These are phyloP conservation scores for Sporisorium reilianum DNA, from an alignment of 1,284 basidiomycete species.

Conservation along the genomic window DNA sequence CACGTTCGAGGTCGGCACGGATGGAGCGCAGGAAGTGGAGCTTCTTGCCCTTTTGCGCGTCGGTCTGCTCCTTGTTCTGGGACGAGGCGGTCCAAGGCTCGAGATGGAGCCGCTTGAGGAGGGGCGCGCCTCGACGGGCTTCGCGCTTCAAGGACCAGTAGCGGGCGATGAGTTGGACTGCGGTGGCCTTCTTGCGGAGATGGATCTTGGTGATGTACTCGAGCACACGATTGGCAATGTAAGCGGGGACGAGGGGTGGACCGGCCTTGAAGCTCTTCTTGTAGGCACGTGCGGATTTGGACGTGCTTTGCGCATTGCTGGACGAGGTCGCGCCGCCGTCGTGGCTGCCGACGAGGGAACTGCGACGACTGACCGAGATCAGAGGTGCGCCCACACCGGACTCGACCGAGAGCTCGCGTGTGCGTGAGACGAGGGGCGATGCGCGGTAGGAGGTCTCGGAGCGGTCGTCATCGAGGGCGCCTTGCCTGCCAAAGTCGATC, in stretches of 20 bases:
- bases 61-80: slow-evolving; percentile 75
- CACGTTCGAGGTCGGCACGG: slow-evolving; percentile 80
- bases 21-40: slow-evolving; percentile 76
- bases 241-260: slow-evolving; percentile 73
- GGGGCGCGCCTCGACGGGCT: slow-evolving; percentile 88
- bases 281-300: slow-evolving; percentile 73
- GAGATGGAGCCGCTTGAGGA: slow-evolving; percentile 91
- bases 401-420: slow-evolving; percentile 49
- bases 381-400: slow-evolving; percentile 36
- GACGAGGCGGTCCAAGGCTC: slow-evolving; percentile 95
- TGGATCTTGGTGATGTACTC: slow-evolving; percentile 81
- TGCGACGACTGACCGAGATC: slow-evolving; percentile 48
- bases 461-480: slow-evolving; percentile 32
- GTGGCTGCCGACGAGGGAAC: slow-evolving; percentile 33
- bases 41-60: slow-evolving; percentile 78
- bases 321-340: slow-evolving; percentile 19
- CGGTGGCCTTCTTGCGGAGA: slow-evolving; percentile 81
- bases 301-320: slow-evolving; percentile 25
- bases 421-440: slow-evolving; percentile 36
- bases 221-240: slow-evolving; percentile 77
- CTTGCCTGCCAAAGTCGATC: slow-evolving; percentile 36
- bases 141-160: slow-evolving; percentile 99
- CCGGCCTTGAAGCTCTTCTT: slow-evolving; percentile 73
- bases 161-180: slow-evolving; percentile 82
- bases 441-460: slow-evolving; percentile 35